Evolutionary conservation across 805 yeast species (phyloP).

Genomic region (Cyberlindnera suaveolens): DNA sequence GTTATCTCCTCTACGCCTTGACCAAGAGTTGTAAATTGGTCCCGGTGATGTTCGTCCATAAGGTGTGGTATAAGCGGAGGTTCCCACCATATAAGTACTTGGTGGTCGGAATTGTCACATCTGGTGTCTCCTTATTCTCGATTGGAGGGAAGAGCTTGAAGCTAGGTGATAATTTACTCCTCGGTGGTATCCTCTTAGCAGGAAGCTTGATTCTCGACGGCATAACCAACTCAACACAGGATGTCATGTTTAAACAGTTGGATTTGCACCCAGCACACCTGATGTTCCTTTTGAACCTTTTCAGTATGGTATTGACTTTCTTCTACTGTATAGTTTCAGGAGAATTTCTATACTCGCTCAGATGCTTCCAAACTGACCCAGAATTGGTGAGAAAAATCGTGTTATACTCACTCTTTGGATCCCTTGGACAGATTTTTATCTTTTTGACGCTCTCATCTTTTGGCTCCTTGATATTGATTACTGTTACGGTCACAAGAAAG

Average conservation of each 20-base stretch:
- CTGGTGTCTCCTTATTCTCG: slow-evolving; percentile 80
- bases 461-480: slow-evolving; percentile 79
- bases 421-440: slow-evolving; percentile 92
- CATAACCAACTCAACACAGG: slow-evolving; percentile 89
- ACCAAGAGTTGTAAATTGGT: slow-evolving; percentile 92
- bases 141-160: slow-evolving; percentile 32
- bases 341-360: slow-evolving; percentile 44
- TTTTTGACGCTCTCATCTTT: slow-evolving; percentile 77
- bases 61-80: slow-evolving; percentile 56
- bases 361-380: slow-evolving; percentile 47
- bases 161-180: slow-evolving; percentile 18
- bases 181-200: slow-evolving; percentile 57
- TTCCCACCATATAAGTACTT: slow-evolving; percentile 73
- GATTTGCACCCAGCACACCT: slow-evolving; percentile 76
- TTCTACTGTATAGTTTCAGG: slow-evolving; percentile 39
- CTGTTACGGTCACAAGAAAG: slow-evolving; percentile 93
- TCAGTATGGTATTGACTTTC: slow-evolving; percentile 40
- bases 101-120: slow-evolving; percentile 73
- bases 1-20: slow-evolving; percentile 74
- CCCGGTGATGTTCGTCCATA: slow-evolving; percentile 88
- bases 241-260: slow-evolving; percentile 58
- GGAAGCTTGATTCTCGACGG: slow-evolving; percentile 81
- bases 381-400: slow-evolving; percentile 52
- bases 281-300: slow-evolving; percentile 65
- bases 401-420: slow-evolving; percentile 71